phyloP scores from a whole-genome alignment of 2,329 filamentous ascomycete genomes.

The Botrytis byssoidea region DNA sequence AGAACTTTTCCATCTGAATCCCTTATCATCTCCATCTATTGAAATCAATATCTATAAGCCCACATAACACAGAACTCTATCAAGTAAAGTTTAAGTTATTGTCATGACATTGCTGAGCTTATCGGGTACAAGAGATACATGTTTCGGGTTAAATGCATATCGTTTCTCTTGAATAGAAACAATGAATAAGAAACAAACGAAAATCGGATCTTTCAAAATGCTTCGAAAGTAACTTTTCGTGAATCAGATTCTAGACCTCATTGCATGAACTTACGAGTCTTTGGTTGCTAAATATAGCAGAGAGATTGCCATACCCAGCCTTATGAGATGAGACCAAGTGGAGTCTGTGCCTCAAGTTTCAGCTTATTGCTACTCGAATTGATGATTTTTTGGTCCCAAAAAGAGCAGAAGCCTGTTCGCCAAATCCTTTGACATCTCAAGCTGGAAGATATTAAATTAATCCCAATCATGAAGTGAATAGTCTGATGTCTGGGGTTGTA shows the following conservation, averaged over 20 bases:
- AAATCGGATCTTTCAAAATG: neutral
- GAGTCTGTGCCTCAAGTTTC: neutral
- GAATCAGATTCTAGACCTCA: neutral
- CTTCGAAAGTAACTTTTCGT: neutral
- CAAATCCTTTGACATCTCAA: neutral
- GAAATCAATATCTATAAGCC: accelerated
- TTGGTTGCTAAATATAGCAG: neutral
- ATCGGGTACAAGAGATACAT: neutral
- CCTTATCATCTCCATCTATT: neutral
- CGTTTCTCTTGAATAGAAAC: neutral
- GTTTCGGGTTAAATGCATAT: neutral
- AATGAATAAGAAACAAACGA: neutral
- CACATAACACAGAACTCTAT: neutral
- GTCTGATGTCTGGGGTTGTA: neutral
- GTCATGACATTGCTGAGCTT: neutral
- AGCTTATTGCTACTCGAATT: neutral
- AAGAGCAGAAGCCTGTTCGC: neutral
- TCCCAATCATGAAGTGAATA: neutral
- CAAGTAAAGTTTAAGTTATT: neutral
- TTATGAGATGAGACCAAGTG: neutral
- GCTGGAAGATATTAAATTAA: neutral
- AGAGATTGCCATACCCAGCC: neutral
- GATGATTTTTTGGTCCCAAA: neutral
- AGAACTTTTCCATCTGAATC: neutral
- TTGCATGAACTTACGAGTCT: neutral